Base-by-base conservation (phyloP, 176 grass and related monocot species). In the Rhipidocladum racemiflorum region DNA sequence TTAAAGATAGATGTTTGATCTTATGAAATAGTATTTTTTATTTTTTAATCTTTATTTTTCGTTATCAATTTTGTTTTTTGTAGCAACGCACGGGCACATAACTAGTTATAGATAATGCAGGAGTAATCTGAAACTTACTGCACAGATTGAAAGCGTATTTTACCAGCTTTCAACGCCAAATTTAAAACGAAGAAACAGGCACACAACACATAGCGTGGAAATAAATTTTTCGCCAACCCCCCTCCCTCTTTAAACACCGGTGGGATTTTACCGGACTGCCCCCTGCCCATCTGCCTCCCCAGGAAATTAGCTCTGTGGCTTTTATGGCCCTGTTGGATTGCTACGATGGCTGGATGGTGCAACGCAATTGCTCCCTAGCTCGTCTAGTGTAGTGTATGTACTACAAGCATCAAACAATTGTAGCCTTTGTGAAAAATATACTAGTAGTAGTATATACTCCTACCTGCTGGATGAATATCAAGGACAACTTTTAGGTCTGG, bases 141-240 rank as follows among this genome's bases (percentile, higher is more conserved):
- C 63, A 28, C 70, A 43, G 77, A 81, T 70, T 76, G 77, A 34
- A 34, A 34, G 32, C 32, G 32, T 2, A 34, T 34, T 34, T 34
- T 34, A 34, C 32, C 32, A 2, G 32, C 78, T 65, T 77, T 88
- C 80, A 93, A 87, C 61, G 77, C 68, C 53, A 79, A 84, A 91
- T 92, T 93, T 83, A 87, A 86, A 78, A 21, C 51, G 24, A n/a
- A 6, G 27, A n/a, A n/a, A n/a, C n/a, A n/a, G n/a, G n/a, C n/a
- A 7, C 18, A 9, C 38, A 7, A 8, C 36, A 38, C 39, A 65
- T 24, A 42, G 17, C 28, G 49, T 17, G 65, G 43, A 89, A 66
- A 92, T 90, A 83, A 95, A 95, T 90, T 70, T 69, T 51, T 43
- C 77, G 72, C 72, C 90, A 92, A 91, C 82, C 57, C 61, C 81